Percentiles rank a stretch among this genome's conserved stretches.
Conservation (phyloP, 768 basidiomycete genomes). For the Leccinum arenicola region DNA sequence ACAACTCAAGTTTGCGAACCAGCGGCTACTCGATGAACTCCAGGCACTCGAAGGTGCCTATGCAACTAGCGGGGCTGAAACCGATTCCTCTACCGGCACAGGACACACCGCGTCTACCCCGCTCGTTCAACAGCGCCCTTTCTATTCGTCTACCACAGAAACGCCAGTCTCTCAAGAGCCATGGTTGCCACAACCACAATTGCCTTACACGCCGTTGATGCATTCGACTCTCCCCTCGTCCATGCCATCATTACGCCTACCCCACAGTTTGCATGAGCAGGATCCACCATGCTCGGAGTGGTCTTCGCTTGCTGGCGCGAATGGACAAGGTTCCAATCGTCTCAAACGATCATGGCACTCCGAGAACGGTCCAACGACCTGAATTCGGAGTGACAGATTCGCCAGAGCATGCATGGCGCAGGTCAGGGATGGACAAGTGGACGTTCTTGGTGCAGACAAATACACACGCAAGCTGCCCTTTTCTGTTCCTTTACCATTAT, state of each 20-base stretch:
- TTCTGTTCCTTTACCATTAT: not conserved
- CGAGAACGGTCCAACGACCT: slow-evolving; percentile 20
- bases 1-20: slow-evolving; percentile 73
- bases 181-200: slow-evolving; percentile 7
- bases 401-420: not conserved
- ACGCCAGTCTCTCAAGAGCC: not conserved
- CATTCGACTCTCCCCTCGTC: slow-evolving; percentile 5
- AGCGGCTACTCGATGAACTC: slow-evolving; percentile 60
- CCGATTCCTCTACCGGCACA: not conserved
- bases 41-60: slow-evolving; percentile 34
- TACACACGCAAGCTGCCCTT: not conserved
- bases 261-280: slow-evolving; percentile 16
- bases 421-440: not conserved
- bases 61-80: not conserved
- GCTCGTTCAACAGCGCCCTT: not conserved
- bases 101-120: not conserved
- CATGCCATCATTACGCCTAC: not conserved
- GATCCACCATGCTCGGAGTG: slow-evolving; percentile 23
- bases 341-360: slow-evolving; percentile 29
- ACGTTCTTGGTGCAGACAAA: not conserved
- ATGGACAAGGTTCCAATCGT: slow-evolving; percentile 18
- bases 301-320: slow-evolving; percentile 30
- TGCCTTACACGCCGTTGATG: slow-evolving; percentile 5
- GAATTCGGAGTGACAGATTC: not conserved
- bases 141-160: not conserved